Base-by-base conservation (phyloP, 78 protist species). In the Dictyostelium citrinum region DNA sequence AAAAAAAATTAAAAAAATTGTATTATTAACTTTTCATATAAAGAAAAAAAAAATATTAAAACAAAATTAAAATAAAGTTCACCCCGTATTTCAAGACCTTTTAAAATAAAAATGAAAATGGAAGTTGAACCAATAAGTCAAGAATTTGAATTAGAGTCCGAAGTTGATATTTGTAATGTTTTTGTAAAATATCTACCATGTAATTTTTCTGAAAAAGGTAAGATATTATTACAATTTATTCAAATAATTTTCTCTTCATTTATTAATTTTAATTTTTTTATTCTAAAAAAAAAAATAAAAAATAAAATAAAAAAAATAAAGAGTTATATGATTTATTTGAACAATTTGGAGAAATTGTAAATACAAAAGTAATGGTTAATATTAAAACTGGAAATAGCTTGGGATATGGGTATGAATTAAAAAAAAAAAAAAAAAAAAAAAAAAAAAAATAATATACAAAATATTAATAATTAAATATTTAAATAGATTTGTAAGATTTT, bases 101-200 rank as follows among this genome's bases (percentile, higher is more conserved):
- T 43, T 43, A 61, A 61, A 58, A 58, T n/a, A 11, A 58, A 60
- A 78, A 78, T 78, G 83, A 78, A 78, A 78, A 46, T 78, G 61
- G 83, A 78, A 78, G 45, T 76, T 12, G 58, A 76, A 24, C 49
- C 61, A 41, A 72, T 35, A 17, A 37, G 55, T 24, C 61, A 39
- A 76, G 39, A 29, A 71, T 75, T 75, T 75, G 81, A 78, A 43
- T 14, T 20, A 20, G 81, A 39, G 3, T 33, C 43, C 14, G 82
- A 72, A 14, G 91, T 84, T 29, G 91, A 84, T 84, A 41, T 55
- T 20, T 84, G 91, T 33, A 84, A 84, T 84, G 91, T 84, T 45
- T 84, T 84, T 84, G 91, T 84, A n/a, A 84, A 84, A 76, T 84
- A 64, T 41, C 22, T 84, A 41, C 91, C 91, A 84, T 76, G 91